Evolutionary conservation across 331 rosid species (phyloP), one percentile per base, ranked within the genome.

Genomic region (Dryas integrifolia): DNA sequence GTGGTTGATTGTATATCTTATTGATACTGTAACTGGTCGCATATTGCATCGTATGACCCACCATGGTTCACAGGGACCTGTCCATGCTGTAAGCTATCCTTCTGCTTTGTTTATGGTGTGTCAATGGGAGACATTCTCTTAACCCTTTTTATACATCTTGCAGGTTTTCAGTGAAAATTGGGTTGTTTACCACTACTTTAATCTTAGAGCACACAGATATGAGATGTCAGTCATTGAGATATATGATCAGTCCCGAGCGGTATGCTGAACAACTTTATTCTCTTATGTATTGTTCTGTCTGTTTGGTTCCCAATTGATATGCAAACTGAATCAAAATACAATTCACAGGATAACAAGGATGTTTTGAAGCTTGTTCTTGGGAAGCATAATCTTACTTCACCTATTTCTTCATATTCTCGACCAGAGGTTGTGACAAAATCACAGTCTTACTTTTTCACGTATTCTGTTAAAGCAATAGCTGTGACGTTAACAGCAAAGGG

Each of bases 161-260:
- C 80, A 95, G 99, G 97, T 95, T 78, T 88, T 95, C 79, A 92
- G 99, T 64, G 99, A 95, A 88, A 95, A 95, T 72, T 95, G 99
- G 99, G 97, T 95, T 82, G 97, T 95, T 73, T 95, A 92, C 79
- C 99, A 95, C 88, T 95, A 95, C 88, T 95, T 92, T 67, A 95
- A 95, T 79, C 96, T 95, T 73, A 92, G 94, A 83, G 99, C 98
- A 48, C 99, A 95, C 87, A 88, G 98, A 92, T 86, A 84, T 57
- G 99, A 95, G 90, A 90, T 92, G 89, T 89, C 99, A 55, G 96
- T 95, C 67, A 79, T 95, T 15, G 99, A 95, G 86, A 81, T 95
- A 80, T 95, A 89, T 58, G 99, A 95, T 82, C 97, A 89, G 81
- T 92, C 99, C 64, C 92, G 98, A 26, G 99, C 91, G 86, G 98